Base-by-base conservation (phyloP, 768 basidiomycete genomes). In the Termitomyces sp. region DNA sequence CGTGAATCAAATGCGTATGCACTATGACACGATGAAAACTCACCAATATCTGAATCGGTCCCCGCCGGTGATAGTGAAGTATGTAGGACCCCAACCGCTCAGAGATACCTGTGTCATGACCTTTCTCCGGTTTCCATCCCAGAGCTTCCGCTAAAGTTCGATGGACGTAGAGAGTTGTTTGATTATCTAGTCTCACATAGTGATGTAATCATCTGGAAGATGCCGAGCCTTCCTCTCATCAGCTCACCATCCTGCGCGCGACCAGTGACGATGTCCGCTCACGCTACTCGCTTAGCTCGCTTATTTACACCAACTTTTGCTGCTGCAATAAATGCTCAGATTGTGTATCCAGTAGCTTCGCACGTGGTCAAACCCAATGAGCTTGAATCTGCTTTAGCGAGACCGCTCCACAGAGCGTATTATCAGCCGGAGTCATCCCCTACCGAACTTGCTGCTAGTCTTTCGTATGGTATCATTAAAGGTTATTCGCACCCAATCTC, bases 51-150 rank as follows among this genome's bases (percentile, higher is more conserved):
- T n/a, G n/a, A n/a, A 44, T 55, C 55, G 18, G n/a, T 46, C 33
- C 33, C 33, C 16, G 35, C 18, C n/a, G 32, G 46, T 57, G 28
- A 57, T 49, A 15, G 45, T 28, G 22, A 57, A 57, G 12, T 57
- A 57, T 28, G 32, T 28, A 16, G 45, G 56, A 12, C 20, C 35
- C 56, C 45, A 57, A n/a, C n/a, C n/a, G 20, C 56, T 48, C 56
- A 57, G 28, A 35, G 33, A 7, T 12, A 57, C 56, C 56, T 35
- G 32, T 22, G 9, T 22, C 16, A n/a, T n/a, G n/a, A n/a, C n/a
- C 44, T 7, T 36, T 28, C 42, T 44, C 42, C 20, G 42, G 18
- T 18, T 36, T 57, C 55, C 39, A 42, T 16, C 54, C 42, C 2
- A 56, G 16, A 35, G 28, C 42, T 9, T 56, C 32, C 2, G 39